A percentile compares a stretch with the other conserved stretches of the same genome.
Conservation (phyloP, 2,329 filamentous ascomycete genomes). For the Lasiodiplodia theobromae region DNA sequence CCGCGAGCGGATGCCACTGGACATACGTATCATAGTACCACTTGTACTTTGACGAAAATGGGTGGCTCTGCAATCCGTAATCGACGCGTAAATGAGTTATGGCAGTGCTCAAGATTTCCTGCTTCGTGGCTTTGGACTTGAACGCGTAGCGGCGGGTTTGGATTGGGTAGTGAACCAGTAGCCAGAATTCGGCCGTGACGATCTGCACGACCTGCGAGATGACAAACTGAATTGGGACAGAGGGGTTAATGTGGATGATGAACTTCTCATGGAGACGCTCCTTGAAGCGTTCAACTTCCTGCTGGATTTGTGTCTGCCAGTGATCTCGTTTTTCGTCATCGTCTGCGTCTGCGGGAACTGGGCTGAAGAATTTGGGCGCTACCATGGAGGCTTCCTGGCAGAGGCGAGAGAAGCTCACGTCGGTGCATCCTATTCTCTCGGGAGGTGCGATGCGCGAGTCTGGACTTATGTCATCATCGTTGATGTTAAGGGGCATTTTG, state of each 20-base stretch:
- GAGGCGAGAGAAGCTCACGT: constrained; percentile 47
- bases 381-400: constrained; percentile 43
- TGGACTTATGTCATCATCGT: constrained; percentile 53
- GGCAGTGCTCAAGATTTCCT: constrained; percentile 37
- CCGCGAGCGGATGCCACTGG: constrained; percentile 61
- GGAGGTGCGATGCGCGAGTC: constrained; percentile 37
- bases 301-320: constrained; percentile 41
- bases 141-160: constrained; percentile 27
- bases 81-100: constrained; percentile 18
- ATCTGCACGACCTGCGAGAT: constrained; percentile 20
- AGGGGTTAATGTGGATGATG: constrained; percentile 42
- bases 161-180: constrained; percentile 29
- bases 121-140: constrained; percentile 39
- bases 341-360: constrained; percentile 32
- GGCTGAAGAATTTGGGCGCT: constrained; percentile 32
- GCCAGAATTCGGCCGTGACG: constrained; percentile 24
- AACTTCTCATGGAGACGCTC: constrained; percentile 49
- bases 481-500: constrained; percentile 55
- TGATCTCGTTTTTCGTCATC: constrained; percentile 29
- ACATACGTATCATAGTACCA: constrained; percentile 55
- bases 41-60: constrained; percentile 50
- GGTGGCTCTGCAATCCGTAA: constrained; percentile 39
- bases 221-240: constrained; percentile 10
- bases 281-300: constrained; percentile 50
- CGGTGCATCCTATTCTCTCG: constrained; percentile 43